These are phyloP conservation scores for Pichia exigua DNA, from an alignment of 805 yeast species.

Conservation along the genomic window DNA sequence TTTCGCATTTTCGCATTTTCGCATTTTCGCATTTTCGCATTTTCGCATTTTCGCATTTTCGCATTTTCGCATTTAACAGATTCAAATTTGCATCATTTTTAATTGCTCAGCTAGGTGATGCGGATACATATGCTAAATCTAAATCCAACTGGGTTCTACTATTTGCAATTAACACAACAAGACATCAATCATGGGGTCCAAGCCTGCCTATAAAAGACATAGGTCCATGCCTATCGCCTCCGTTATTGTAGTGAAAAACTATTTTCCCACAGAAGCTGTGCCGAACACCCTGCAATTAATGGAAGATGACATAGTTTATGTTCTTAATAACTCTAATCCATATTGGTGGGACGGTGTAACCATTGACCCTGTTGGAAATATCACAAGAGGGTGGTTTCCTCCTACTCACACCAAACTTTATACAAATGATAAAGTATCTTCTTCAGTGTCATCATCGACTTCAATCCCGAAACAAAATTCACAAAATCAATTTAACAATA, in stretches of 20 bases:
- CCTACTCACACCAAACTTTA: constrained; percentile 20
- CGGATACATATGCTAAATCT: no score
- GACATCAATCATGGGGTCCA: neutral
- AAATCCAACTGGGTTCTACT: no score
- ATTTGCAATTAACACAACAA: neutral
- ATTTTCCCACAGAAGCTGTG: constrained; percentile 42
- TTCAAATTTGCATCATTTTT: neutral
- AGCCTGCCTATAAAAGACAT: neutral
- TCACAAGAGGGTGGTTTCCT: constrained; percentile 82
- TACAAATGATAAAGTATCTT: neutral
- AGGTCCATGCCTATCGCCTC: constrained; percentile 32
- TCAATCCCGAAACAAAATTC: neutral
- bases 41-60: no score
- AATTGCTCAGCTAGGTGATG: neutral
- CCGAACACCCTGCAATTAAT: constrained; percentile 44
- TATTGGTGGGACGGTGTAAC: constrained; percentile 89
- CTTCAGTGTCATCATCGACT: neutral
- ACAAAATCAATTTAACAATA: neutral
- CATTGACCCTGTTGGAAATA: constrained; percentile 31
- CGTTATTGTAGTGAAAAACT: constrained; percentile 39
- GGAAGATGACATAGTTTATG: constrained; percentile 66
- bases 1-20: no score
- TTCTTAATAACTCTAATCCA: constrained; percentile 50
- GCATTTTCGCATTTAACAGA: neutral
- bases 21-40: neutral